phyloP scores from a whole-genome alignment of 2,329 filamentous ascomycete genomes.

The Pestalotiopsis fici region DNA sequence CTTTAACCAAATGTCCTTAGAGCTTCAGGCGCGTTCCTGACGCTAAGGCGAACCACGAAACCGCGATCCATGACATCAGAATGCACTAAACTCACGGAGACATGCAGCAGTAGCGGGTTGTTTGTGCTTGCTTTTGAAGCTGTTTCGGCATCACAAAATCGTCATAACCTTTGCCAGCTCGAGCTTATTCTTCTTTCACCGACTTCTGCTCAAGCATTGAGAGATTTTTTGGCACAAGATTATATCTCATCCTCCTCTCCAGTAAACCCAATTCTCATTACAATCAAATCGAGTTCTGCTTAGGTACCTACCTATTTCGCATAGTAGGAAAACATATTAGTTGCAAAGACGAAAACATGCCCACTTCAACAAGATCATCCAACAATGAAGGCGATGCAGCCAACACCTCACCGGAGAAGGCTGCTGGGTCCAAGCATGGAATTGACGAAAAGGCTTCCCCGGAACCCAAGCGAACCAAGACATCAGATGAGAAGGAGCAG shows the following conservation, averaged over 20 bases:
- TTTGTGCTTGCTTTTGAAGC: background rate
- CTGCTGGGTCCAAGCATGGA: conserved; percentile 35
- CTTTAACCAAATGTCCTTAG: background rate
- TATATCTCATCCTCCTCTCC: background rate
- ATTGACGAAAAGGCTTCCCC: conserved; percentile 29
- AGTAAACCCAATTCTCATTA: background rate
- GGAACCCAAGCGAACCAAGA: conserved; percentile 39
- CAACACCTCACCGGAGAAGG: conserved; percentile 11
- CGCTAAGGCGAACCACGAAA: background rate
- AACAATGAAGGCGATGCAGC: conserved; percentile 17
- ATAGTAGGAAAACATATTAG: background rate
- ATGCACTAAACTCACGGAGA: background rate
- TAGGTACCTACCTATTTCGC: too few species aligned
- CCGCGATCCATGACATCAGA: background rate
- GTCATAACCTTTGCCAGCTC: background rate
- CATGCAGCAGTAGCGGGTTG: background rate
- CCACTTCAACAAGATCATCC: conserved; percentile 14
- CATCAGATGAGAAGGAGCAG: conserved; percentile 39
- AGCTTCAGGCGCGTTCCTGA: background rate
- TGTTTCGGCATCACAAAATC: background rate
- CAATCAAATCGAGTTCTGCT: too few species aligned
- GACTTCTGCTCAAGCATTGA: background rate
- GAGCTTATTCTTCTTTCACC: background rate
- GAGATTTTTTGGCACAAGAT: background rate
- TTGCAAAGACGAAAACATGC: background rate